Evolutionary conservation across 345 rosid genomes (phyloP), one percentile per base, ranked within the genome.

Genomic region (Boechera retrofracta): DNA sequence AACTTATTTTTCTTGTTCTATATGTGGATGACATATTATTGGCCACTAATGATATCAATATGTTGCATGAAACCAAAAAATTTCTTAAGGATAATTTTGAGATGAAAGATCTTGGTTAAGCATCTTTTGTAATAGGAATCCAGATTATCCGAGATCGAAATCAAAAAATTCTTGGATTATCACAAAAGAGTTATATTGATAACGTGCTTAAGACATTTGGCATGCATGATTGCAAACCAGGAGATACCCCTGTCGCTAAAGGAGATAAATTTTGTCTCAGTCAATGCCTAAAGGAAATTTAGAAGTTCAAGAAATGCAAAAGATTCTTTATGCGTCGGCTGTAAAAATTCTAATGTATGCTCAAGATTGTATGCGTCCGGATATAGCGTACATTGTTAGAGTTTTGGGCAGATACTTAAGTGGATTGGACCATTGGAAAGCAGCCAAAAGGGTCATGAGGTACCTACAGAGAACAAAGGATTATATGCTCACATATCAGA

Each of bases 21-120:
- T 48, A n/a, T 48, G 53, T 48, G 1, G 10, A 36, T 36, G 39
- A 36, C 39, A 6, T 36, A 36, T 2, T 36, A 36, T 2, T 36
- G 9, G 54, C 12, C 68, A 64, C 53, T 6, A 64, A 28, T 4
- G 12, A 42, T 64, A 64, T 26, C 0, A 0, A 2, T 0, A 42
- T 64, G 68, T 8, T 64, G 24, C 7, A 2, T 28, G 7, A 64
- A 0, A 26, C 68, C 53, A 64, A 64, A 10, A 64, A 0, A 12
- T 64, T 64, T 44, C 3, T 38, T 49, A 49, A 49, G 5, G 26
- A 6, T 6, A 18, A 49, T 3, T 49, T 18, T 49, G 65, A 60
- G n/a, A 9, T 59, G 29, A 36, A 59, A 60, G 48, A 60, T 60
- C 47, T 60, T 60, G 12, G 53, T 64, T 53, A 64, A 2, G 7